Percentiles rank a stretch among this genome's conserved stretches.
Evolutionary conservation across 495 filamentous ascomycete genomes (phyloP).

Genomic region (Talaromyces liani): DNA sequence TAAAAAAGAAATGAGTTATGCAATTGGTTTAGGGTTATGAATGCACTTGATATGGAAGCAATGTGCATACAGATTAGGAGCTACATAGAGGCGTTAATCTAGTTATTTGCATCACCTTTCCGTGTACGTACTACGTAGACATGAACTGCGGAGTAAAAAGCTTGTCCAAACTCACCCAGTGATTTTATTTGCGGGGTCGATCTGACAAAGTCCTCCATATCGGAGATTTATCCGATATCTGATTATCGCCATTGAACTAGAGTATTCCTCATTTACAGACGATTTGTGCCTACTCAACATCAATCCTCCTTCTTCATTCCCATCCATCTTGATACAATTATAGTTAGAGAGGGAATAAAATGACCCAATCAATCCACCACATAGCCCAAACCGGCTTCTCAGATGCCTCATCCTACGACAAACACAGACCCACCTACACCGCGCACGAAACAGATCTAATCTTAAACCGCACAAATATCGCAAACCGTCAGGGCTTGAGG

Average conservation of each 20-base stretch:
- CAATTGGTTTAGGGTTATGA: background rate
- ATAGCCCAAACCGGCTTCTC: conserved; percentile 23
- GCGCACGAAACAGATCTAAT: conserved; percentile 45
- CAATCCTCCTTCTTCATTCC: background rate
- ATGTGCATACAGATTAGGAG: background rate
- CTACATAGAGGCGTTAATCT: conserved; percentile 6
- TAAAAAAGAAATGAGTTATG: background rate
- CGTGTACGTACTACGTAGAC: background rate
- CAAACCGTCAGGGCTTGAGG: conserved; percentile 17
- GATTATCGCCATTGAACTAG: background rate
- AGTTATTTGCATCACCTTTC: background rate
- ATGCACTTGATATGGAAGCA: background rate
- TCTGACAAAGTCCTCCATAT: background rate
- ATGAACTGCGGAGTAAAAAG: background rate
- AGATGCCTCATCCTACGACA: conserved; percentile 49
- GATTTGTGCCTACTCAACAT: background rate
- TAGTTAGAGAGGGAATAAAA: background rate
- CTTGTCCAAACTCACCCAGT: background rate
- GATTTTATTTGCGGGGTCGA: background rate
- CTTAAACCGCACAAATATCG: conserved; percentile 38
- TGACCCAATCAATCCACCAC: conserved; percentile 4
- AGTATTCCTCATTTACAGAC: background rate
- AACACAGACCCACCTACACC: conserved; percentile 55
- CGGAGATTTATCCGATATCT: conserved; percentile 4
- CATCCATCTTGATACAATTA: background rate